A percentile compares a stretch with the other conserved stretches of the same genome.
These are phyloP conservation scores for Pseudozyma sp. DNA, from an alignment of 1,284 basidiomycete genomes.

Conservation along the genomic window DNA sequence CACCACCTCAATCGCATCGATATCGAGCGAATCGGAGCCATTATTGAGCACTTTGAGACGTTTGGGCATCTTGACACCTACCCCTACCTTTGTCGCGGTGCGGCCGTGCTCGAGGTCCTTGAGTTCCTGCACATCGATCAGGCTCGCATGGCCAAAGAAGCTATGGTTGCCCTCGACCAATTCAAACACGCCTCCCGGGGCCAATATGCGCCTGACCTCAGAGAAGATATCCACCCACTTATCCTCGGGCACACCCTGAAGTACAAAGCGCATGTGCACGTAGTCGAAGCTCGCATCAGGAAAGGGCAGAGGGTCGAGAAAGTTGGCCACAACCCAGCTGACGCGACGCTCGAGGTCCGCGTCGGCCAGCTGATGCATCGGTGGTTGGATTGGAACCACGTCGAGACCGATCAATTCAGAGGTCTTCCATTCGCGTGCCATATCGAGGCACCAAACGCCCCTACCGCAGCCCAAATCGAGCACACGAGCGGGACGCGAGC, in stretches of 20 bases:
- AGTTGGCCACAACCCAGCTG: constrained; percentile 61
- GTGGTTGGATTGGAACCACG: constrained; percentile 54
- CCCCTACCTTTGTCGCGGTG: constrained; percentile 5
- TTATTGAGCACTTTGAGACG: constrained; percentile 38
- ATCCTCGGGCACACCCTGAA: constrained; percentile 50
- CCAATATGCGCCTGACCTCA: constrained; percentile 44
- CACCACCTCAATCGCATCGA: constrained; percentile 48
- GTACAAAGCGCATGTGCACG: constrained; percentile 52
- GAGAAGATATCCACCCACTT: constrained; percentile 49
- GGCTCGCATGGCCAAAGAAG: constrained; percentile 49
- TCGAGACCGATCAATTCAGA: constrained; percentile 61
- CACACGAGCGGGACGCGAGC: constrained; percentile 41
- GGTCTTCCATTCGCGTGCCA: constrained; percentile 50
- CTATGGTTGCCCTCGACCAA: constrained; percentile 49
- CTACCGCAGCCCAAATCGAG: constrained; percentile 54
- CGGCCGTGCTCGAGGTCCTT: constrained; percentile 37
- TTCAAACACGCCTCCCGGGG: constrained; percentile 53
- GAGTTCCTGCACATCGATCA: constrained; percentile 44
- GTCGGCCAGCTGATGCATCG: constrained; percentile 32
- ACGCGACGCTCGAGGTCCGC: constrained; percentile 49
- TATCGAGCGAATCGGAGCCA: constrained; percentile 18
- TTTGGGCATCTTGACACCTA: constrained; percentile 29
- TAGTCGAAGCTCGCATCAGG: constrained; percentile 60
- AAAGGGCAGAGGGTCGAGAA: constrained; percentile 56
- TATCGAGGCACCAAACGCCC: constrained; percentile 54